A percentile compares a stretch with the other conserved stretches of the same genome.
Evolutionary conservation across 768 basidiomycete genomes (phyloP).

Genomic region (Phaffia tasmanica): DNA sequence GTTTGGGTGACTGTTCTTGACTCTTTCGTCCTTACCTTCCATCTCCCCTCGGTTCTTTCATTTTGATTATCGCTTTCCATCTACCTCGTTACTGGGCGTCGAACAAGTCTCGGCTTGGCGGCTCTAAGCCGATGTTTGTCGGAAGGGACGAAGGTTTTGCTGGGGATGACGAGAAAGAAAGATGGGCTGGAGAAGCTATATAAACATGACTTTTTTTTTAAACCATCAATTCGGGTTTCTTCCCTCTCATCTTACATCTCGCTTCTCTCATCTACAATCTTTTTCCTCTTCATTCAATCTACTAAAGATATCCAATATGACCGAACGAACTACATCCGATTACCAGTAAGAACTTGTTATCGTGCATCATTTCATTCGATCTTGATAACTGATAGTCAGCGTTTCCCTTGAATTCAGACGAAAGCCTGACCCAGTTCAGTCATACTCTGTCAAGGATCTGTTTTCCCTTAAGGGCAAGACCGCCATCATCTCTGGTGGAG

Average conservation of each 20-base stretch:
- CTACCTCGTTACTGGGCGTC: no score
- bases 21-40: no score
- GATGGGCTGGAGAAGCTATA: no score
- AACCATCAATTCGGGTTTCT: neutral
- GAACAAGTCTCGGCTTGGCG: no score
- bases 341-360: neutral
- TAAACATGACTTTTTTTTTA: no score
- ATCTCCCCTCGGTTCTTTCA: no score
- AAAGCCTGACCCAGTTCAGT: neutral
- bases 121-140: no score
- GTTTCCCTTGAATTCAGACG: no score
- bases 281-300: neutral
- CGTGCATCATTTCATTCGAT: neutral
- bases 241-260: neutral
- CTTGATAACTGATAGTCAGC: neutral
- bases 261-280: neutral
- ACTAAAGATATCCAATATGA: neutral
- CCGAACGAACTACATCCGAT: neutral
- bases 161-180: no score
- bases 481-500: conserved; percentile 18
- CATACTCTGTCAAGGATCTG: conserved; percentile 26
- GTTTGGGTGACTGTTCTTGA: no score
- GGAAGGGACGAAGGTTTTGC: no score
- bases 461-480: conserved; percentile 27
- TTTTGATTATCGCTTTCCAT: no score